Percentiles rank a stretch among this genome's conserved stretches.
These are phyloP conservation scores for Lindgomyces ingoldianus DNA, from an alignment of 495 filamentous ascomycete genomes.

Conservation along the genomic window DNA sequence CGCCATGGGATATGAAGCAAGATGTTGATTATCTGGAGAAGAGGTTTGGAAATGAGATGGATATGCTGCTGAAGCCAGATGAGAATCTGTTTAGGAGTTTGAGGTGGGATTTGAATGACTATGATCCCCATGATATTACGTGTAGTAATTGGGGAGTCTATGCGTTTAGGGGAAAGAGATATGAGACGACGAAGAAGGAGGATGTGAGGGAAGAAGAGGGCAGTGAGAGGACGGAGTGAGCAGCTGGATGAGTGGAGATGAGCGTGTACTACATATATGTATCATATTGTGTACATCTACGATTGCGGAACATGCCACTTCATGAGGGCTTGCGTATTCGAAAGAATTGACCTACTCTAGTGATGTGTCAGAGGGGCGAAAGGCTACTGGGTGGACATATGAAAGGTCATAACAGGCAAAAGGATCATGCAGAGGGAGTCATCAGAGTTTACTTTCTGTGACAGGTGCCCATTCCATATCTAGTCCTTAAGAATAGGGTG, in stretches of 20 bases:
- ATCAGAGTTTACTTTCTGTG: background rate
- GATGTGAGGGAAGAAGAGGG: constrained; percentile 17
- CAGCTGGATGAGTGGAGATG: background rate
- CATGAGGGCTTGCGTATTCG: background rate
- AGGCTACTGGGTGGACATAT: too few relatives aligned
- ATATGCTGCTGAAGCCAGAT: constrained; percentile 85
- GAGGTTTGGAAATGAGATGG: constrained; percentile 82
- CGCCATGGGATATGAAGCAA: constrained; percentile 87
- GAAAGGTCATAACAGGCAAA: too few relatives aligned
- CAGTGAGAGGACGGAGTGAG: constrained; percentile 21
- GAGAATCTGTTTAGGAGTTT: constrained; percentile 94
- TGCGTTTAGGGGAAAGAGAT: constrained; percentile 97
- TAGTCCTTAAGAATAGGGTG: background rate
- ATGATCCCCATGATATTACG: constrained; percentile 91
- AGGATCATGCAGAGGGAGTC: background rate
- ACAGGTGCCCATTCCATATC: background rate
- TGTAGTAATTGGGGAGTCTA: constrained; percentile 96
- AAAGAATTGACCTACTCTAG: too few relatives aligned
- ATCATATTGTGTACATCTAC: background rate
- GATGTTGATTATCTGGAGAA: constrained; percentile 87
- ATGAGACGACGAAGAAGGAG: constrained; percentile 63
- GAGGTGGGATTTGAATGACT: constrained; percentile 94
- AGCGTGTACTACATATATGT: background rate
- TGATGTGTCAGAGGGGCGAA: too few relatives aligned
- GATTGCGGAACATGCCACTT: background rate